Evolutionary conservation across 2,329 filamentous ascomycete species (phyloP).

Genomic region (Alternaria consortialis): DNA sequence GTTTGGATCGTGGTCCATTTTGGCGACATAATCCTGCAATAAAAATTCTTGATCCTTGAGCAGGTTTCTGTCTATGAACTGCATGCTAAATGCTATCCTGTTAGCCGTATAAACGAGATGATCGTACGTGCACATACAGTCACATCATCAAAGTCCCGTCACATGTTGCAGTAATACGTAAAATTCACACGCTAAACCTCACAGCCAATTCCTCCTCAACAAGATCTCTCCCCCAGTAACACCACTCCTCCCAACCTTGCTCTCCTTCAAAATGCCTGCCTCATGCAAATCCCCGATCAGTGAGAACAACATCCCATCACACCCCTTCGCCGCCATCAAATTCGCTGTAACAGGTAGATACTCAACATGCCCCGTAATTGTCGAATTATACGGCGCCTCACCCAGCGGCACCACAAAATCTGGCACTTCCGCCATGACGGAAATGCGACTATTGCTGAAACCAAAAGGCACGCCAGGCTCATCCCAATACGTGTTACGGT

Average conservation of each 20-base stretch:
- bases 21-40: too few species aligned
- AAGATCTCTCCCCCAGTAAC: constrained; percentile 54
- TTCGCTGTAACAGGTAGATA: constrained; percentile 67
- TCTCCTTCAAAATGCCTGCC: constrained; percentile 59
- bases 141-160: too few species aligned
- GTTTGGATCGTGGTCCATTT: too few species aligned
- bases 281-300: constrained; percentile 62
- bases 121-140: too few species aligned
- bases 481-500: constrained; percentile 57
- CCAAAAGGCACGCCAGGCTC: constrained; percentile 59
- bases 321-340: constrained; percentile 67
- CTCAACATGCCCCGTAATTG: constrained; percentile 60
- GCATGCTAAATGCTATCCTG: too few species aligned
- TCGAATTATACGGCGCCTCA: constrained; percentile 56
- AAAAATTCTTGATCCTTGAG: too few species aligned
- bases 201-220: constrained; percentile 28
- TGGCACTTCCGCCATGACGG: constrained; percentile 58
- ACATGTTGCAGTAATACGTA: too few species aligned
- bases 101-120: too few species aligned
- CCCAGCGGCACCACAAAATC: constrained; percentile 59
- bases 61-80: too few species aligned
- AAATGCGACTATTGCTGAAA: constrained; percentile 59
- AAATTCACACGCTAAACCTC: too few species aligned
- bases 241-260: constrained; percentile 55
- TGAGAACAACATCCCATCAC: constrained; percentile 66